Evolutionary conservation across 139 green algal genomes (phyloP).

Genomic region (Axilococcus clingmanii): DNA sequence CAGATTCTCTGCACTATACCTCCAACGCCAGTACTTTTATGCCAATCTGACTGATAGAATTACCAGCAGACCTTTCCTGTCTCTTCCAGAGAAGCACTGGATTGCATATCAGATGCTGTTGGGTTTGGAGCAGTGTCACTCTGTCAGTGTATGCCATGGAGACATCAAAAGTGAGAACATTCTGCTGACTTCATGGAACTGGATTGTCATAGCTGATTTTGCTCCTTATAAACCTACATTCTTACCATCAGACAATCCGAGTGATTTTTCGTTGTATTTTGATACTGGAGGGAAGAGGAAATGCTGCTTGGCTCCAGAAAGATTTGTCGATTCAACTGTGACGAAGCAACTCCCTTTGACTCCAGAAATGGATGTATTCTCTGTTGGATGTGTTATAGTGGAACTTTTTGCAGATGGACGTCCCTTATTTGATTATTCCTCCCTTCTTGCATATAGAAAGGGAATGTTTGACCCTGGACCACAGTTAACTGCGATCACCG

Average conservation of each 20-base stretch:
- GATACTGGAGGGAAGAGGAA: constrained; percentile 77
- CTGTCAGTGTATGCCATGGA: constrained; percentile 71
- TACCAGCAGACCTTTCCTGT: constrained; percentile 85
- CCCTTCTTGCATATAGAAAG: constrained; percentile 59
- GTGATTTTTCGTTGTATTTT: constrained; percentile 97
- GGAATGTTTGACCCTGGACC: constrained; percentile 32
- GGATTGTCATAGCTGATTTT: constrained; percentile 80
- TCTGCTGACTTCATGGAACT: constrained; percentile 84
- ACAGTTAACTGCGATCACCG: not conserved
- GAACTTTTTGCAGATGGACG: constrained; percentile 89
- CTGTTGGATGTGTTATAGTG: constrained; percentile 84
- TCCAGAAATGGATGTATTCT: constrained; percentile 81
- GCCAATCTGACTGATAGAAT: constrained; percentile 83
- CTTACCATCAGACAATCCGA: constrained; percentile 90
- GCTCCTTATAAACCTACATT: constrained; percentile 84
- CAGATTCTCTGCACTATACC: constrained; percentile 30
- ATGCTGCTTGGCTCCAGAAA: constrained; percentile 90
- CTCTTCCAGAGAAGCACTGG: constrained; percentile 84
- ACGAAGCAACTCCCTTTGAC: not conserved
- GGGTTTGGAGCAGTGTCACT: constrained; percentile 63
- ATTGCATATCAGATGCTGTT: constrained; percentile 86
- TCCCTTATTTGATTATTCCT: constrained; percentile 67
- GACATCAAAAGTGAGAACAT: constrained; percentile 95
- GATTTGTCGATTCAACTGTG: constrained; percentile 42
- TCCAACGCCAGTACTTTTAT: constrained; percentile 78